A percentile compares a stretch with the other conserved stretches of the same genome.
Conservation (phyloP, 495 filamentous ascomycete species). For the Patellaria atrata region DNA sequence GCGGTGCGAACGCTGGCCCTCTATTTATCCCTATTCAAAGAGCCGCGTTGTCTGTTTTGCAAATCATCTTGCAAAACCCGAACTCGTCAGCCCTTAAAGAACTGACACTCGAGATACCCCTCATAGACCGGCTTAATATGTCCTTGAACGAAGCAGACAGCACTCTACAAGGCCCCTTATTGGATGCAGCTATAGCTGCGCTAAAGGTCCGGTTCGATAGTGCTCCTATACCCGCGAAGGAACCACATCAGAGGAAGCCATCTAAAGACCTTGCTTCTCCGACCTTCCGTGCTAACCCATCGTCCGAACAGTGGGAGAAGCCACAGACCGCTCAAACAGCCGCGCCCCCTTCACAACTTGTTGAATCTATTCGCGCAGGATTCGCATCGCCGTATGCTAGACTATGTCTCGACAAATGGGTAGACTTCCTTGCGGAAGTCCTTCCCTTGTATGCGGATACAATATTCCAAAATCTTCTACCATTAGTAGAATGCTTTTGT, state of each 20-base stretch:
- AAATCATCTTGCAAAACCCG: conserved; percentile 60
- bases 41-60: conserved; percentile 53
- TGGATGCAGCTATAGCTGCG: conserved; percentile 16
- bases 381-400: conserved; percentile 63
- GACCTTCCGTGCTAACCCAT: not conserved
- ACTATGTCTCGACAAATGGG: conserved; percentile 77
- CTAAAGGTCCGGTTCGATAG: conserved; percentile 14
- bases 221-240: not conserved
- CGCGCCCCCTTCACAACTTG: conserved; percentile 56
- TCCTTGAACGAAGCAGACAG: conserved; percentile 48
- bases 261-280: conserved; percentile 4
- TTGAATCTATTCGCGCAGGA: conserved; percentile 71
- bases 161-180: conserved; percentile 14
- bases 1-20: not conserved
- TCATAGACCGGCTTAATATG: conserved; percentile 55
- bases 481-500: conserved; percentile 80
- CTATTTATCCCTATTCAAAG: conserved; percentile 44
- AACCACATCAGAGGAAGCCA: conserved; percentile 4
- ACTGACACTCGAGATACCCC: conserved; percentile 53
- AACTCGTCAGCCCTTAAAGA: conserved; percentile 49
- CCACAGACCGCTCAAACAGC: conserved; percentile 13
- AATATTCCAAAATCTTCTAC: conserved; percentile 81
- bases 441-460: conserved; percentile 67
- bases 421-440: conserved; percentile 69
- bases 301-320: conserved; percentile 6